Percentiles rank a stretch among this genome's conserved stretches.
phyloP scores from a whole-genome alignment of 2,329 filamentous ascomycete genomes.

The Ceratocystis alfenasii region DNA sequence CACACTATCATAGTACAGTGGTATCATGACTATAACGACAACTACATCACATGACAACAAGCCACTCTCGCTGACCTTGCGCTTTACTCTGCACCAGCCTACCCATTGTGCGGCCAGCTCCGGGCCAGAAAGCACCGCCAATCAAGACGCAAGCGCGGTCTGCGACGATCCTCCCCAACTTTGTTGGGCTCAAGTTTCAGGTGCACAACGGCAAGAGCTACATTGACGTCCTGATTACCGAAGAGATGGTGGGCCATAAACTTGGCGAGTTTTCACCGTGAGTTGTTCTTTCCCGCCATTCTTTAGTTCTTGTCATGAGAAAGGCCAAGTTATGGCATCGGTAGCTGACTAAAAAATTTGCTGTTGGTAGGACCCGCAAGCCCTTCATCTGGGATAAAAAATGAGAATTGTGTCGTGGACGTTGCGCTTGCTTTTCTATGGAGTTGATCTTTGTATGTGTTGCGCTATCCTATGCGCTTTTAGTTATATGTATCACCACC shows the following conservation, averaged over 20 bases:
- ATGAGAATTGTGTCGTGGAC: constrained; percentile 23
- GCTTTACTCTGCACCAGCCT: constrained; percentile 32
- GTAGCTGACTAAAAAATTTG: neutral
- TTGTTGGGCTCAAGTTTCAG: constrained; percentile 79
- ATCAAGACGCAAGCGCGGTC: constrained; percentile 79
- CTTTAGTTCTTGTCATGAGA: neutral
- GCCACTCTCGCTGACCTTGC: neutral
- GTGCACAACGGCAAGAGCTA: constrained; percentile 88
- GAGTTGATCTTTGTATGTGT: constrained; percentile 3
- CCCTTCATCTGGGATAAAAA: constrained; percentile 43
- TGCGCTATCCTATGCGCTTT: neutral
- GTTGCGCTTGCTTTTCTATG: neutral
- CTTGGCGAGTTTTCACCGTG: constrained; percentile 85
- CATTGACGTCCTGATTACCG: constrained; percentile 69
- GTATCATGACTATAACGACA: neutral
- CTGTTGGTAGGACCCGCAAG: constrained; percentile 41
- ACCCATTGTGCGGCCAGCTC: constrained; percentile 50
- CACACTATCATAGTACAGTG: constrained; percentile 20
- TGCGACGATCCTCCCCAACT: constrained; percentile 83
- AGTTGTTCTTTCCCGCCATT: constrained; percentile 31
- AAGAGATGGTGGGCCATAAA: constrained; percentile 95
- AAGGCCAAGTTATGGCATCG: neutral
- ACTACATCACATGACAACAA: neutral
- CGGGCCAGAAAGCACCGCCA: constrained; percentile 53
- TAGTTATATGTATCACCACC: constrained; percentile 19